Conservation (phyloP, 1,284 basidiomycete genomes). For the Trichosporon inkin region DNA sequence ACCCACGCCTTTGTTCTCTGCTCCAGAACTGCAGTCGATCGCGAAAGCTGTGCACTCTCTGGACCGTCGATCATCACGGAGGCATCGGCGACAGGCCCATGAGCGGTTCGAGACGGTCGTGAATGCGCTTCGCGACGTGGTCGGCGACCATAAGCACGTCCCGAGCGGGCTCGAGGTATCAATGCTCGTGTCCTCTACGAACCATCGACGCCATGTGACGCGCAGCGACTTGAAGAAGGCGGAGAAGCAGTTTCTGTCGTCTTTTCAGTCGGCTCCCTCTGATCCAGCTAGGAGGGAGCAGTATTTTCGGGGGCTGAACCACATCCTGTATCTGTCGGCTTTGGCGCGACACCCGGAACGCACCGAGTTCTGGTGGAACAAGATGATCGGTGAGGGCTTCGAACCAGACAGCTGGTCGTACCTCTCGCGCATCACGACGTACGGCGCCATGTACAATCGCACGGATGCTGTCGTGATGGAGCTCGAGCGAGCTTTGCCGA, state of each 20-base stretch:
- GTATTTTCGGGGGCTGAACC: slow-evolving; percentile 30
- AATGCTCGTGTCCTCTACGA: slow-evolving; percentile 17
- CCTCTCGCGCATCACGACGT: slow-evolving; percentile 24
- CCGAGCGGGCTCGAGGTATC: slow-evolving; percentile 22
- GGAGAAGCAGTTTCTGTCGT: slow-evolving; percentile 20
- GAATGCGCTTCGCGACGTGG: slow-evolving; percentile 25
- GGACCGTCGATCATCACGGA: slow-evolving; percentile 19
- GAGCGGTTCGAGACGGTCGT: slow-evolving; percentile 27
- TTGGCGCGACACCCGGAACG: slow-evolving; percentile 19
- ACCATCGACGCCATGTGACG: slow-evolving; percentile 12
- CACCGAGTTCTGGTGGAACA: slow-evolving; percentile 31
- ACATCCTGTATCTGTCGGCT: slow-evolving; percentile 37
- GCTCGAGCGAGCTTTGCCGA: slow-evolving; percentile 12
- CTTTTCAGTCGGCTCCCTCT: slow-evolving; percentile 18
- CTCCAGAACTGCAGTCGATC: slow-evolving; percentile 28
- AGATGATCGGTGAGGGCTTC: slow-evolving; percentile 22
- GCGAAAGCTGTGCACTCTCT: slow-evolving; percentile 21
- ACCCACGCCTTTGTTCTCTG: slow-evolving; percentile 29
- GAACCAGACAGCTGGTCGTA: slow-evolving; percentile 25
- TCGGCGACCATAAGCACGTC: slow-evolving; percentile 13
- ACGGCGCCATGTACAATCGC: slow-evolving; percentile 9
- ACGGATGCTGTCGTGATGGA: slow-evolving; percentile 9
- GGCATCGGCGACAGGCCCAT: slow-evolving; percentile 13
- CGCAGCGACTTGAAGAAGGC: slow-evolving; percentile 18
- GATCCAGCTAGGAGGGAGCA: slow-evolving; percentile 12